These are phyloP conservation scores for Zasmidium angulare DNA, from an alignment of 2,329 filamentous ascomycete species.

Conservation along the genomic window DNA sequence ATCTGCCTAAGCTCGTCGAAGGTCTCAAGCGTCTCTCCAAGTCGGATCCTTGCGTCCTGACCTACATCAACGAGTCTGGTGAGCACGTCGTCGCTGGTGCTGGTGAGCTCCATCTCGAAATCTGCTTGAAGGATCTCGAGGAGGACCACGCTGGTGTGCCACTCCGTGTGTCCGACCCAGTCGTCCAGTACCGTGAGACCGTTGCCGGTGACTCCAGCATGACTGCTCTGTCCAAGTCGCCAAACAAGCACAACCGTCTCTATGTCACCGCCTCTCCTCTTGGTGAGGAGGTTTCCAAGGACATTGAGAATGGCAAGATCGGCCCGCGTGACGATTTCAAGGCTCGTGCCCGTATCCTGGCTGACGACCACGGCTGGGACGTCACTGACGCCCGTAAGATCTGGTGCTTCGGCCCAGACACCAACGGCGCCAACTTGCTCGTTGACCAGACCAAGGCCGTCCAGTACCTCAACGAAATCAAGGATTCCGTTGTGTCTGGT, in stretches of 20 bases:
- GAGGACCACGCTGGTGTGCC: conserved; percentile 99
- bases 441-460: conserved; percentile 99
- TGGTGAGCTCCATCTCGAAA: conserved; percentile 98
- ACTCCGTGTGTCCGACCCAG: conserved; percentile 95
- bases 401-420: conserved; percentile 99
- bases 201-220: conserved; percentile 83
- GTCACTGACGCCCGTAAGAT: conserved; percentile 99
- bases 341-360: conserved; percentile 90
- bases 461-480: conserved; percentile 99
- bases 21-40: conserved; percentile 99
- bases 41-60: conserved; percentile 98
- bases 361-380: conserved; percentile 98
- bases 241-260: conserved; percentile 99
- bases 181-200: conserved; percentile 98
- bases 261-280: conserved; percentile 93
- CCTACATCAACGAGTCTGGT: conserved; percentile 83
- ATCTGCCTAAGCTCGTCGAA: conserved; percentile 99
- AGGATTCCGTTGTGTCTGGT: conserved; percentile 98
- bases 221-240: conserved; percentile 96
- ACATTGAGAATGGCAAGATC: conserved; percentile 92
- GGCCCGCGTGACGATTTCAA: conserved; percentile 98
- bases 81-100: conserved; percentile 99
- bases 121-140: conserved; percentile 99
- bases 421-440: conserved; percentile 94
- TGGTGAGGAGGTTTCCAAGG: conserved; percentile 83